Conservation (phyloP, 768 basidiomycete genomes). For the Hygrocybe coccinea region DNA sequence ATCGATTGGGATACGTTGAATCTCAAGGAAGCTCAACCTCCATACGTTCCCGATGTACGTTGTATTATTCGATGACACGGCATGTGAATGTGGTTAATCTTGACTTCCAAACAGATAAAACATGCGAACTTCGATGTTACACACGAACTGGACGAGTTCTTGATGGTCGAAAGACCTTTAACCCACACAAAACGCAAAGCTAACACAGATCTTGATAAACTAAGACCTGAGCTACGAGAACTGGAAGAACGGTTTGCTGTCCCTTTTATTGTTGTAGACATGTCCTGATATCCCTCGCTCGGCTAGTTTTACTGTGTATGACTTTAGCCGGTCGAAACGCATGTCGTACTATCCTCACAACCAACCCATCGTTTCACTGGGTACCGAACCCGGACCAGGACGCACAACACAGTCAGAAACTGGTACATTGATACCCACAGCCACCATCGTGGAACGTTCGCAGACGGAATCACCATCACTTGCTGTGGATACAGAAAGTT, state of each 20-base stretch:
- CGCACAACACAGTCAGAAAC: constrained; percentile 43
- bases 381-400: constrained; percentile 37
- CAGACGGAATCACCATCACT: constrained; percentile 45
- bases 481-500: constrained; percentile 16
- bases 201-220: constrained; percentile 76
- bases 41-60: constrained; percentile 91
- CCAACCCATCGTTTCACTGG: constrained; percentile 48
- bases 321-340: constrained; percentile 68
- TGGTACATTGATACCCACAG: constrained; percentile 40
- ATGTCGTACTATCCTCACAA: constrained; percentile 87
- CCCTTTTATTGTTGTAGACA: neutral
- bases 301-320: constrained; percentile 81
- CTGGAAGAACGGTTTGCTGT: constrained; percentile 83
- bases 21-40: constrained; percentile 65
- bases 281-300: neutral
- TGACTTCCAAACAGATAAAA: constrained; percentile 58
- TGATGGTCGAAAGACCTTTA: constrained; percentile 97
- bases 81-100: constrained; percentile 3
- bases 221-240: constrained; percentile 87
- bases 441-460: constrained; percentile 47
- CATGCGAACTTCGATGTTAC: constrained; percentile 98
- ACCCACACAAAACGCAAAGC: constrained; percentile 91
- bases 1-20: constrained; percentile 80
- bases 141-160: constrained; percentile 94
- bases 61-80: neutral